These are phyloP conservation scores for Mycena capillaripes DNA, from an alignment of 768 basidiomycete genomes.

Conservation along the genomic window DNA sequence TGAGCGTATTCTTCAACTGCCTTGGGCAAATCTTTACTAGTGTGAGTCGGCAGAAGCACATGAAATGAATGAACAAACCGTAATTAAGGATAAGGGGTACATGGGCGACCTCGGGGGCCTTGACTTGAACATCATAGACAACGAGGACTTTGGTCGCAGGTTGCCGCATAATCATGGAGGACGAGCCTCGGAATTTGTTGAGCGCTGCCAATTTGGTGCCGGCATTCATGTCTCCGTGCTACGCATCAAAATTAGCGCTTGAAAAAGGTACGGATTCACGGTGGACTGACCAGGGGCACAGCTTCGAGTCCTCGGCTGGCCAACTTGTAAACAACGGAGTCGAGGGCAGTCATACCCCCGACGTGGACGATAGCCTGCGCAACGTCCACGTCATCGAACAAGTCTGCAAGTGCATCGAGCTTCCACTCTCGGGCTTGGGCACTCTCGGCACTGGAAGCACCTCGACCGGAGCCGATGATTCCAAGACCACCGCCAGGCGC, in stretches of 20 bases:
- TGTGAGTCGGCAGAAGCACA: slow-evolving; percentile 26
- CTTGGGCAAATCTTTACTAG: slow-evolving; percentile 82
- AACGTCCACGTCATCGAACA: slow-evolving; percentile 90
- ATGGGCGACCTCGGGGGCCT: slow-evolving; percentile 89
- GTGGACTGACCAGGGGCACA: slow-evolving; percentile 81
- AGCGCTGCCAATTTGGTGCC: slow-evolving; percentile 85
- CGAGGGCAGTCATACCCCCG: slow-evolving; percentile 88
- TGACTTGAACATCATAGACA: slow-evolving; percentile 94
- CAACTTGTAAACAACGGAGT: slow-evolving; percentile 92
- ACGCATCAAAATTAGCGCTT: slow-evolving; percentile 34
- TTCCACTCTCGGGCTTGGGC: slow-evolving; percentile 95
- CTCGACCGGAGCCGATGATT: slow-evolving; percentile 94
- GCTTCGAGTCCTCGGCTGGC: slow-evolving; percentile 89
- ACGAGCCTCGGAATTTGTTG: slow-evolving; percentile 82
- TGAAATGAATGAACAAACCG: slow-evolving; percentile 58
- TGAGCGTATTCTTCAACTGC: slow-evolving; percentile 98
- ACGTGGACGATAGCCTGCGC: slow-evolving; percentile 89
- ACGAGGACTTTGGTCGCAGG: slow-evolving; percentile 83
- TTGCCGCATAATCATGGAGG: slow-evolving; percentile 74
- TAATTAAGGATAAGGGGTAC: slow-evolving; percentile 97
- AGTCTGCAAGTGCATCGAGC: slow-evolving; percentile 89
- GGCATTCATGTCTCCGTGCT: slow-evolving; percentile 96
- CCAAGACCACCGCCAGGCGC: slow-evolving; percentile 75
- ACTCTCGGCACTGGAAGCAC: slow-evolving; percentile 84
- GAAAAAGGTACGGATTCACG: background rate